Percentiles rank a stretch among this genome's conserved stretches.
Evolutionary conservation across 129 eudicot species (phyloP).

Genomic region (Flaveria robusta): DNA sequence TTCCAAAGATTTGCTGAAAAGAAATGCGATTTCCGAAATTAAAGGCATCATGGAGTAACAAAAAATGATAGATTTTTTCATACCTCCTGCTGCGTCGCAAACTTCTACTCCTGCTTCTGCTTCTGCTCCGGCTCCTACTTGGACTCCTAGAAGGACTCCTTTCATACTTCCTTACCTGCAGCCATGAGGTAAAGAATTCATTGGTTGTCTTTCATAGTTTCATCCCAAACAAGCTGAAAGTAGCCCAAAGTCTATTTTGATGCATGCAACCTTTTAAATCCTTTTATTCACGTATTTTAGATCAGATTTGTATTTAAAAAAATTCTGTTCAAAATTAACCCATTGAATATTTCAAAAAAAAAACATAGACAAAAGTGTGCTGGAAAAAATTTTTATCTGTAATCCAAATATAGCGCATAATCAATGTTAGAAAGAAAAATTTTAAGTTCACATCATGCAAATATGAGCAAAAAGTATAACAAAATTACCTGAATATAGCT

Average conservation of each 20-base stretch:
- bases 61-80: neutral
- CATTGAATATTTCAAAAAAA: neutral
- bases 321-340: neutral
- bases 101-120: neutral
- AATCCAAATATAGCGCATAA: neutral
- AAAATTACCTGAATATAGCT: constrained; percentile 66
- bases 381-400: neutral
- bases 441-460: neutral
- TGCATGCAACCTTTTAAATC: constrained; percentile 7
- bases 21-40: neutral
- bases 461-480: neutral
- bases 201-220: neutral
- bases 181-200: neutral
- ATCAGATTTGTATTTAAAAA: neutral
- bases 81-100: constrained; percentile 52
- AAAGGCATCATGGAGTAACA: neutral
- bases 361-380: neutral
- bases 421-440: neutral
- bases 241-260: neutral
- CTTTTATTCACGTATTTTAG: neutral
- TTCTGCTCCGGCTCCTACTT: constrained; percentile 65
- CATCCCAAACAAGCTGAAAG: neutral
- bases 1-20: constrained; percentile 61
- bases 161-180: constrained; percentile 68
- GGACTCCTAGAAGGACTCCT: constrained; percentile 72